phyloP scores from a whole-genome alignment of 306 rosid species.

The Lathyrus oleraceus region DNA sequence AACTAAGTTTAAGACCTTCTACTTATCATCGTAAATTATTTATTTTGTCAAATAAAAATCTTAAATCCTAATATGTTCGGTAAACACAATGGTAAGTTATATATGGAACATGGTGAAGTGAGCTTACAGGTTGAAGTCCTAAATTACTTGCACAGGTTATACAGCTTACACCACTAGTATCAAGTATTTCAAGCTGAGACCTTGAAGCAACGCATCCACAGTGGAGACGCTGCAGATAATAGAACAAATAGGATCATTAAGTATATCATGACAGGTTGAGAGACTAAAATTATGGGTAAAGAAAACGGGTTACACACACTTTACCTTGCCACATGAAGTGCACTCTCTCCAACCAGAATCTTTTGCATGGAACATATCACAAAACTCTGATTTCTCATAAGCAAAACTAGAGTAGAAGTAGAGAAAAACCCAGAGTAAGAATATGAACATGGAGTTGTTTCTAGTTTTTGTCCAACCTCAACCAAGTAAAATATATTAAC shows the following conservation, averaged over 20 bases:
- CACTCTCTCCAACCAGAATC: slow-evolving; percentile 99
- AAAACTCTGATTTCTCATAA: slow-evolving; percentile 74
- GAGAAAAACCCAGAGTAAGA: slow-evolving; percentile 27
- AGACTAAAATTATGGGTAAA: not conserved
- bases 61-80: slow-evolving; percentile 5
- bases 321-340: slow-evolving; percentile 79
- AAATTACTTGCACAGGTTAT: slow-evolving; percentile 57
- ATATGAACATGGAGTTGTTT: slow-evolving; percentile 13
- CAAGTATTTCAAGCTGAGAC: slow-evolving; percentile 74
- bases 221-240: slow-evolving; percentile 73
- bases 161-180: slow-evolving; percentile 85
- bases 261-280: not conserved
- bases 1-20: slow-evolving; percentile 21
- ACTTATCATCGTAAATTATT: not conserved
- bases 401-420: slow-evolving; percentile 58
- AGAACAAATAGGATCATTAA: slow-evolving; percentile 23
- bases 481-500: slow-evolving; percentile 13
- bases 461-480: slow-evolving; percentile 11
- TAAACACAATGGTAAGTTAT: not conserved
- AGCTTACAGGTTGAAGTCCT: slow-evolving; percentile 60
- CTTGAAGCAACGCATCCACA: slow-evolving; percentile 89
- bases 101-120: slow-evolving; percentile 25
- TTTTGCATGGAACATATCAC: slow-evolving; percentile 71
- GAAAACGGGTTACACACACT: not conserved
- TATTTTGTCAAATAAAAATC: not conserved